Base-by-base conservation (phyloP, 225 moss, liverwort and hornwort species). In the Sphagnum contortum region DNA sequence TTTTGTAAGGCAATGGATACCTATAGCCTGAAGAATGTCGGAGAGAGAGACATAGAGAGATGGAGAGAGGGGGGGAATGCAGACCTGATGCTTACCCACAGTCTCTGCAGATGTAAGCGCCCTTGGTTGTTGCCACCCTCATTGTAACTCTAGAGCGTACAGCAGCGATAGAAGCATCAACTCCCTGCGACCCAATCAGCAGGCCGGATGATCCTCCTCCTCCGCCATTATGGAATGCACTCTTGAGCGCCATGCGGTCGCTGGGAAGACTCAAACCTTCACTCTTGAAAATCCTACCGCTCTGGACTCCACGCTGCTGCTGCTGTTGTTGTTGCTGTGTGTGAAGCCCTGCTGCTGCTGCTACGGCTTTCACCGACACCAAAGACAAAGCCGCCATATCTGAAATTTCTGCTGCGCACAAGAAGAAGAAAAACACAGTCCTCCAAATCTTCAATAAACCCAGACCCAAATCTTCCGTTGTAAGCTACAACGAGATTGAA, bases 51-150 rank as follows among this genome's bases (percentile, higher is more conserved):
- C 29, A 29, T 1, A 29, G 51, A 61, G 12, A 45, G 29, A 60
- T 2, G 3, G 48, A 69, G 50, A 53, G 45, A 54, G 8, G 48
- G 49, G 50, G 57, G 29, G 29, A 29, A 29, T 29, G 29, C 29
- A 29, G 29, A 55, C 12, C 7, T 2, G 9, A 60, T n/a, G 49
- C 44, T 5, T 48, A 92, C 96, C 96, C 96, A 79, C 96, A 98
- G 68, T 98, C 96, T 62, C 2, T 75, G 89, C 96, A 98, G 66
- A 98, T 92, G 68, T 98, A 92, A 48, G 96, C 77, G 12, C 83
- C 90, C 70, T 90, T 85, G n/a, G 96, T 77, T 29, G 29, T 29
- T 44, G 87, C 88, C 69, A 86, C 88, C 57, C 87, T 87, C 96
- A 98, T 98, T 50, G 74, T 64, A 44, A 92, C 73, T 62, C 92